Conservation (phyloP, 1,284 basidiomycete species). For the Caloboletus inedulis region DNA sequence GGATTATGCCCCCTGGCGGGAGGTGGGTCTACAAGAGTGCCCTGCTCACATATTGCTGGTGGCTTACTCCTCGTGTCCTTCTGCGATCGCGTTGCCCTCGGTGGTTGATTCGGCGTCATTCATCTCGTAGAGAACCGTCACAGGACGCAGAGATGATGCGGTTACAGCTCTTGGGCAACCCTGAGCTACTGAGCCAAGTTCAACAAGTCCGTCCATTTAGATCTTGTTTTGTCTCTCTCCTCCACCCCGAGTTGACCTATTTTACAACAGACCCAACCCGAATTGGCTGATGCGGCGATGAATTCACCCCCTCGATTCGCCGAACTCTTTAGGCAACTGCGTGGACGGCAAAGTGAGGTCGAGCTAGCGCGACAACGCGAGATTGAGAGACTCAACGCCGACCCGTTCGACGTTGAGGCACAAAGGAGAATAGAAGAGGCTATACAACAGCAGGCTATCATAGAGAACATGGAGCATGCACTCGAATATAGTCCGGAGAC, state of each 20-base stretch:
- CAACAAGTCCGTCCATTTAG: conserved; percentile 49
- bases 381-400: conserved; percentile 69
- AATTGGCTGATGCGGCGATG: conserved; percentile 71
- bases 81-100: background rate
- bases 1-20: conserved; percentile 50
- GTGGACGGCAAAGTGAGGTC: conserved; percentile 52
- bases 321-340: conserved; percentile 65
- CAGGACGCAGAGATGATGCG: conserved; percentile 90
- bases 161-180: conserved; percentile 82
- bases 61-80: background rate
- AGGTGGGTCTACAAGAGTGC: conserved; percentile 43
- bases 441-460: conserved; percentile 85
- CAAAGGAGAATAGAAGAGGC: conserved; percentile 93
- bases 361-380: conserved; percentile 60
- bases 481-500: conserved; percentile 90
- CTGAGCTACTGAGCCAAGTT: conserved; percentile 73
- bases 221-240: background rate
- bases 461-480: conserved; percentile 91
- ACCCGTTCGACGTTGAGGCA: conserved; percentile 90
- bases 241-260: background rate
- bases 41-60: background rate
- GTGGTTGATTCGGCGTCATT: background rate
- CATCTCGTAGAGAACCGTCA: conserved; percentile 48
- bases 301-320: conserved; percentile 71
- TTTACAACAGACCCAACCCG: conserved; percentile 71